Conservation (phyloP, 2,329 filamentous ascomycete species). For the Bipolaris zeicola region DNA sequence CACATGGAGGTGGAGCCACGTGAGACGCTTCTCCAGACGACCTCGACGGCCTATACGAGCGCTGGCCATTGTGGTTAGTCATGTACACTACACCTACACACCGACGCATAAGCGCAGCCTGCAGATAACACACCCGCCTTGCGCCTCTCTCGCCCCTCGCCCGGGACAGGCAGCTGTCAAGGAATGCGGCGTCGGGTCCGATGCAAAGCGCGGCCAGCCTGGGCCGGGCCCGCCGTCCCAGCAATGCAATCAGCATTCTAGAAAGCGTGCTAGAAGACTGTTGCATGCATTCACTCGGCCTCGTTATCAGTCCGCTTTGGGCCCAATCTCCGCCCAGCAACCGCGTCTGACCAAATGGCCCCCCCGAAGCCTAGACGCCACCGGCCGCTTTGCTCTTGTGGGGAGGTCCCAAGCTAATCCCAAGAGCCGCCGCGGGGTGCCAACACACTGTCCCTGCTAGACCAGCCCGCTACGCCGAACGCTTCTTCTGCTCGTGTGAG, state of each 20-base stretch:
- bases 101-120: constrained; percentile 10
- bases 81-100: neutral
- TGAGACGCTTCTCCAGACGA: constrained; percentile 25
- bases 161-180: constrained; percentile 34
- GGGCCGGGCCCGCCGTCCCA: constrained; percentile 6
- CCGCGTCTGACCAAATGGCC: constrained; percentile 13
- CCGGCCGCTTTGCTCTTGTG: constrained; percentile 55
- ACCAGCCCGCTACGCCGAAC: constrained; percentile 14
- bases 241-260: constrained; percentile 19
- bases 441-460: constrained; percentile 22
- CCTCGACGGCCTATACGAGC: neutral
- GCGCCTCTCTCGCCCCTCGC: constrained; percentile 6
- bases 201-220: constrained; percentile 19
- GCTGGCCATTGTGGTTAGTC: neutral
- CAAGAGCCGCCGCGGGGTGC: constrained; percentile 21
- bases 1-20: constrained; percentile 18
- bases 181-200: constrained; percentile 18
- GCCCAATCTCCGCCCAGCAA: constrained; percentile 24
- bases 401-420: constrained; percentile 29
- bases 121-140: constrained; percentile 18
- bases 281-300: neutral
- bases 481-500: constrained; percentile 27
- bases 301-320: constrained; percentile 26
- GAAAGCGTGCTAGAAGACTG: constrained; percentile 29
- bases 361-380: constrained; percentile 55